Evolutionary conservation across 495 filamentous ascomycete species (phyloP), one percentile per base, ranked within the genome.

Genomic region (Aspergillus steynii): DNA sequence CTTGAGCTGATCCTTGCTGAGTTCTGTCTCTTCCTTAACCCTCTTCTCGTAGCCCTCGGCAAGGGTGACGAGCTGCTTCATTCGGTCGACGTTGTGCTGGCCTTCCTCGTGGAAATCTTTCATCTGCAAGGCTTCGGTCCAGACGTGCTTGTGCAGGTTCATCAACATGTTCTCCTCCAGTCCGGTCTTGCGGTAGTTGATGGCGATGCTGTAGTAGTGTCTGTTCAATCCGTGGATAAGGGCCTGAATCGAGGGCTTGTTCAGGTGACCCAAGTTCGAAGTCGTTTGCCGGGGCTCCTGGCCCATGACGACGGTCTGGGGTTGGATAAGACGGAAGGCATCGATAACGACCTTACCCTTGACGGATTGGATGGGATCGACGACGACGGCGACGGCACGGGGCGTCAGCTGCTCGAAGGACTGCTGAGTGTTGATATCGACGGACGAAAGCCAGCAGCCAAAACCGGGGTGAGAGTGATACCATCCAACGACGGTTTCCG

Each of bases 321-420:
- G 96, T 80, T 97, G 96, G 80, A 99, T 99, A 56, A 97, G 87
- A 54, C 95, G 94, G 87, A 99, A 99, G 34, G 95, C 95, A 73
- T 99, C 95, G 65, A 99, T 99, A 63, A 99, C 95, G 68, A 99
- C 95, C 73, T 99, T 99, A 74, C 95, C 95, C 78, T 99, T 99
- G 67, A 99, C 95, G 56, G 94, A 97, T 79, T 99, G 95, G 67
- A 99, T 99, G 47, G 95, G 95, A 66, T 99, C 95, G 61, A 99
- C 91, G 67, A 99, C 95, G 55, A 99, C 95, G 60, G 95, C 95
- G 61, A 99, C 95, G 53, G 95, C 92, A 70, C 95, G 90, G 47
- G 96, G 91, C 0, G 90, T 97, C 50, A 98, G 86, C 74, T 97
- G 96, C 76, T 99, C 95, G 80, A 99, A 99, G 34, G 93, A 96